phyloP scores from a whole-genome alignment of 2,329 filamentous ascomycete genomes.

The Proliferodiscus dingleyae region DNA sequence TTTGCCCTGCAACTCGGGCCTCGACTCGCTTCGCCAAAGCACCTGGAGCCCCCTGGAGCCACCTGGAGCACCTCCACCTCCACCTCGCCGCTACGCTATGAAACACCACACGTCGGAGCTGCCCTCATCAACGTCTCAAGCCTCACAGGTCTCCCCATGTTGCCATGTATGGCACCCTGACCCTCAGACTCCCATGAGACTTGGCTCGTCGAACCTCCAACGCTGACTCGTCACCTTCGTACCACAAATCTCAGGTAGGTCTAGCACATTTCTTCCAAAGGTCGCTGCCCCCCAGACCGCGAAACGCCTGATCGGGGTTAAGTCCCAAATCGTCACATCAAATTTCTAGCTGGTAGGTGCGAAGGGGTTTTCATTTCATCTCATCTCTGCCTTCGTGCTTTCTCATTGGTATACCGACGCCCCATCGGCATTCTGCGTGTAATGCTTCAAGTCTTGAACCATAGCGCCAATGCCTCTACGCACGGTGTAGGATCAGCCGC shows the following conservation, averaged over 20 bases:
- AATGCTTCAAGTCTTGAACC: conserved; percentile 18
- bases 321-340: no score
- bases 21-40: not conserved
- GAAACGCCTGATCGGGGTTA: conserved; percentile 17
- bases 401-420: conserved; percentile 10
- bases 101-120: conserved; percentile 17
- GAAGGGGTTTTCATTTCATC: conserved; percentile 19
- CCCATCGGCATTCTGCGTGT: conserved; percentile 13
- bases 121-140: conserved; percentile 4
- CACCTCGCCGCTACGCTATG: conserved; percentile 12
- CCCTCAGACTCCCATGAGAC: conserved; percentile 27
- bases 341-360: no score
- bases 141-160: conserved; percentile 10
- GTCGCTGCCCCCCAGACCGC: conserved; percentile 8
- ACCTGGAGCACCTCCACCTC: no score
- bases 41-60: no score
- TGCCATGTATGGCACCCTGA: conserved; percentile 16
- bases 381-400: conserved; percentile 16
- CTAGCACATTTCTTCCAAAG: not conserved
- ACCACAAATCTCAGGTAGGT: not conserved
- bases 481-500: conserved; percentile 20
- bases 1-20: not conserved
- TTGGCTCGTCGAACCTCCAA: conserved; percentile 9
- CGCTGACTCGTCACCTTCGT: conserved; percentile 9
- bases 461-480: conserved; percentile 21